Conservation (phyloP, 2,329 filamentous ascomycete species). For the Orbilia blumenaviensis region DNA sequence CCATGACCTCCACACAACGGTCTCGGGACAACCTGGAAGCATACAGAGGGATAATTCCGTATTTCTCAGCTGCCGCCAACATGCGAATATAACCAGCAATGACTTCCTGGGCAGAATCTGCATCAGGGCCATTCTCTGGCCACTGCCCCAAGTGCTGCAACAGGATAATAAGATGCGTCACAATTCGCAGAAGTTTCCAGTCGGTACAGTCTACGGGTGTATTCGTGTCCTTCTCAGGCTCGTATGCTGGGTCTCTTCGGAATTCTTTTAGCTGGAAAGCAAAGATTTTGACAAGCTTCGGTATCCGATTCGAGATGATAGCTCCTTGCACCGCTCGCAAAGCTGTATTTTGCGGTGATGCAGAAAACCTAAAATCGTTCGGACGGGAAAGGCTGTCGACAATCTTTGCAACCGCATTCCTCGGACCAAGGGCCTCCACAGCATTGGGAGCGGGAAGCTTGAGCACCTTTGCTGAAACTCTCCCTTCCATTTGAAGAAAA, state of each 20-base stretch:
- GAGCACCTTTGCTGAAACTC: constrained; percentile 66
- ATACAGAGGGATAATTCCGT: constrained; percentile 85
- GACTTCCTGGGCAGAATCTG: constrained; percentile 71
- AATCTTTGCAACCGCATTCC: constrained; percentile 63
- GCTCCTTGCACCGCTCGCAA: constrained; percentile 80
- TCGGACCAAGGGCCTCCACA: constrained; percentile 65
- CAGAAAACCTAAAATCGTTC: constrained; percentile 58
- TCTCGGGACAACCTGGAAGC: constrained; percentile 77
- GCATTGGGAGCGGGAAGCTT: constrained; percentile 73
- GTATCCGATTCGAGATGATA: constrained; percentile 68
- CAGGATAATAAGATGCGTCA: constrained; percentile 75
- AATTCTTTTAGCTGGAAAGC: constrained; percentile 60
- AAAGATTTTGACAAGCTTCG: constrained; percentile 55
- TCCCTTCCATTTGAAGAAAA: constrained; percentile 70
- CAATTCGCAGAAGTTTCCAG: constrained; percentile 68
- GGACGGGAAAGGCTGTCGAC: constrained; percentile 61
- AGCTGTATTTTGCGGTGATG: constrained; percentile 70
- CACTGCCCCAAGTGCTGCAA: constrained; percentile 70
- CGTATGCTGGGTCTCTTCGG: constrained; percentile 64
- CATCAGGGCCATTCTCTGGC: constrained; percentile 61
- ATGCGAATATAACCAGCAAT: constrained; percentile 83
- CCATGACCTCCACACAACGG: constrained; percentile 75
- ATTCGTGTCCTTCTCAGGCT: constrained; percentile 63
- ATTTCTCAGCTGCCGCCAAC: constrained; percentile 75
- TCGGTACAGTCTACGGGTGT: constrained; percentile 60